These are phyloP conservation scores for Amanita subjunquillea DNA, from an alignment of 768 basidiomycete genomes.

Conservation along the genomic window DNA sequence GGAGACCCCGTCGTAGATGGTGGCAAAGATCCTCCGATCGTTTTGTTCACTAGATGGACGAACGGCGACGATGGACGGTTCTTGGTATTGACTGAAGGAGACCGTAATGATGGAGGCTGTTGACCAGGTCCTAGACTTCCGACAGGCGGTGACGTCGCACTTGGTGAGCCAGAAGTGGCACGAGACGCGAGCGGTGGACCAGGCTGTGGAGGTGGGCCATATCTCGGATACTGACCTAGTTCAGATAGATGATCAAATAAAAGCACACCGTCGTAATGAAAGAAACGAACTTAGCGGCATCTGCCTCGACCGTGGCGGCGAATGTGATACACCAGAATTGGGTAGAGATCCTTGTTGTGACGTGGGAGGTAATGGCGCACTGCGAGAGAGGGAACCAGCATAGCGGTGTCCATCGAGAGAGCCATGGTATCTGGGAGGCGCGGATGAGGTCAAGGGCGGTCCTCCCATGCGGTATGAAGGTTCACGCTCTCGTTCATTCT, in stretches of 20 bases:
- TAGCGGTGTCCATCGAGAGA: constrained; percentile 27
- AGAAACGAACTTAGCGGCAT: neutral
- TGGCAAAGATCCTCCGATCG: neutral
- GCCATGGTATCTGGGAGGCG: constrained; percentile 19
- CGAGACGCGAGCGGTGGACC: constrained; percentile 5
- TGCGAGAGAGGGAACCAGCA: constrained; percentile 11
- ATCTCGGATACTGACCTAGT: constrained; percentile 10
- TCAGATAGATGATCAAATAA: neutral
- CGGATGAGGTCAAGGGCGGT: constrained; percentile 16
- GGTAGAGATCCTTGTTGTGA: neutral
- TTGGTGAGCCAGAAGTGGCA: constrained; percentile 4
- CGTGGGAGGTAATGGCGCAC: constrained; percentile 5
- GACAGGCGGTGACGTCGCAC: constrained; percentile 1
- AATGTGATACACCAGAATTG: neutral
- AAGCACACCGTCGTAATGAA: neutral
- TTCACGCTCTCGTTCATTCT: constrained; percentile 8
- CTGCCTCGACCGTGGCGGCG: constrained; percentile 5
- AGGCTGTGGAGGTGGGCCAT: constrained; percentile 8
- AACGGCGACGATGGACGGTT: neutral
- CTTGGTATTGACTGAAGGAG: neutral
- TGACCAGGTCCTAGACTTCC: constrained; percentile 1
- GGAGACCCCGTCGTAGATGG: constrained; percentile 1
- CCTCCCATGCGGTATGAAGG: constrained; percentile 19
- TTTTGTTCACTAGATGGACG: neutral
- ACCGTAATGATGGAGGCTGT: neutral